Conservation (phyloP, 2,329 filamentous ascomycete genomes). For the Thyridium curvatum region DNA sequence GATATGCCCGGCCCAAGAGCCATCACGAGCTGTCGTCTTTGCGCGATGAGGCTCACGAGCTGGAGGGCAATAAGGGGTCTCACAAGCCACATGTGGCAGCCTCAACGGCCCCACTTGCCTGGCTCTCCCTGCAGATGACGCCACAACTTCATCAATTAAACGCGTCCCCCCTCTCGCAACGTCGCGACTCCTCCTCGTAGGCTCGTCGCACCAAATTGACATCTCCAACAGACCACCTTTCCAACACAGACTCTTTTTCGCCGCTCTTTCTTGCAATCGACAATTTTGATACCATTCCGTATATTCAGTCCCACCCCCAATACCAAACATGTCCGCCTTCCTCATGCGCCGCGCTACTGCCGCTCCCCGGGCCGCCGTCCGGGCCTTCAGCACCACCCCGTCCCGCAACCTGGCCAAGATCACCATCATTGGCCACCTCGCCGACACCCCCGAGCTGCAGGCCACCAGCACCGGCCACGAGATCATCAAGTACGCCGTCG, state of each 20-base stretch:
- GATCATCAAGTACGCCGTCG: slow-evolving; percentile 71
- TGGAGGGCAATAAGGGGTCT: too few relatives aligned
- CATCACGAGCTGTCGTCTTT: too few relatives aligned
- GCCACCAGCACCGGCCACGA: slow-evolving; percentile 66
- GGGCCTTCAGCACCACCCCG: slow-evolving; percentile 71
- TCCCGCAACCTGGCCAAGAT: slow-evolving; percentile 67
- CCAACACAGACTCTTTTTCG: background rate
- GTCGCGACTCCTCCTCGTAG: too few relatives aligned
- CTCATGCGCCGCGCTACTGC: slow-evolving; percentile 45
- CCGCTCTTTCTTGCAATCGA: too few relatives aligned
- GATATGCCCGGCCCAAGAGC: too few relatives aligned
- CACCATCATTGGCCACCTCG: slow-evolving; percentile 81
- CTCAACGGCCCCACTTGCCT: too few relatives aligned
- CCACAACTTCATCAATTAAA: background rate
- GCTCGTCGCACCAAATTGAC: background rate
- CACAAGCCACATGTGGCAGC: too few relatives aligned
- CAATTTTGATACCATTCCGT: slow-evolving; percentile 1
- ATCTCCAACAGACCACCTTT: background rate
- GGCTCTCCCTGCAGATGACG: too few relatives aligned
- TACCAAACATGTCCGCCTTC: slow-evolving; percentile 35
- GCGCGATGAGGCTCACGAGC: too few relatives aligned
- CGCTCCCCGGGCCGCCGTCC: slow-evolving; percentile 41
- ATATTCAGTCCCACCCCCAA: slow-evolving; percentile 3
- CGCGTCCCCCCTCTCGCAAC: slow-evolving; percentile 2
- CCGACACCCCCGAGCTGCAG: slow-evolving; percentile 68